Evolutionary conservation across 495 filamentous ascomycete genomes (phyloP).

Genomic region (Penicillium subrubescens): DNA sequence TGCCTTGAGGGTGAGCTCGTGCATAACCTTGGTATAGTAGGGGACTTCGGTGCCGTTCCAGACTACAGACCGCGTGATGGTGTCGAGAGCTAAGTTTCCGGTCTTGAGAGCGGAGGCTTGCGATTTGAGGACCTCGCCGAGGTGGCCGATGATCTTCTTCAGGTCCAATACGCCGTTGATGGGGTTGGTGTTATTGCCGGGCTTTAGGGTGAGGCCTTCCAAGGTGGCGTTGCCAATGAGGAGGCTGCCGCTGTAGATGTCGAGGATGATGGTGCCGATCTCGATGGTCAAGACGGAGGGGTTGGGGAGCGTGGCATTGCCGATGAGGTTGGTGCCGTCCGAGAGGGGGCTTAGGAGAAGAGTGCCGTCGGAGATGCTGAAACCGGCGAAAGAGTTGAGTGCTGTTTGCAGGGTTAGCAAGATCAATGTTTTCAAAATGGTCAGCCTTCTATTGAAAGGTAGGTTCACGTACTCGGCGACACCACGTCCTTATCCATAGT

Average conservation of each 20-base stretch:
- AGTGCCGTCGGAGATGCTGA: constrained; percentile 28
- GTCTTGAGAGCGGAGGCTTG: constrained; percentile 32
- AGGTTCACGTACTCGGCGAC: constrained; percentile 33
- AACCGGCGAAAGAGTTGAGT: constrained; percentile 33
- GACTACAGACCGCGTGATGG: constrained; percentile 32
- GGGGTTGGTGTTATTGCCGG: constrained; percentile 59
- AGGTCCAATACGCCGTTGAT: constrained; percentile 48
- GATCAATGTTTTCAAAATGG: neutral
- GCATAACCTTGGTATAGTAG: constrained; percentile 47
- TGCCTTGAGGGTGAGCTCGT: constrained; percentile 35
- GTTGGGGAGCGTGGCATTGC: constrained; percentile 41
- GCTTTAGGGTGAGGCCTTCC: constrained; percentile 56
- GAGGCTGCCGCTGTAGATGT: constrained; percentile 37
- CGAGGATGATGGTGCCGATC: constrained; percentile 39
- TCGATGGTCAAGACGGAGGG: constrained; percentile 41
- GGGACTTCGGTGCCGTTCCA: constrained; percentile 39
- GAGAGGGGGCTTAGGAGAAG: constrained; percentile 22
- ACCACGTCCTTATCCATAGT: constrained; percentile 40
- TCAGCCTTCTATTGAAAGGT: neutral
- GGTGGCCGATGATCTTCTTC: constrained; percentile 30
- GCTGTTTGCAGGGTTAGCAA: constrained; percentile 21
- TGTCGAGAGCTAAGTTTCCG: constrained; percentile 37
- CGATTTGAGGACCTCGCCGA: constrained; percentile 29
- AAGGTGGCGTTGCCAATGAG: constrained; percentile 58
- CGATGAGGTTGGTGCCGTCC: constrained; percentile 39